These are phyloP conservation scores for Boletus pseudopeckii DNA, from an alignment of 768 basidiomycete genomes.

Conservation along the genomic window DNA sequence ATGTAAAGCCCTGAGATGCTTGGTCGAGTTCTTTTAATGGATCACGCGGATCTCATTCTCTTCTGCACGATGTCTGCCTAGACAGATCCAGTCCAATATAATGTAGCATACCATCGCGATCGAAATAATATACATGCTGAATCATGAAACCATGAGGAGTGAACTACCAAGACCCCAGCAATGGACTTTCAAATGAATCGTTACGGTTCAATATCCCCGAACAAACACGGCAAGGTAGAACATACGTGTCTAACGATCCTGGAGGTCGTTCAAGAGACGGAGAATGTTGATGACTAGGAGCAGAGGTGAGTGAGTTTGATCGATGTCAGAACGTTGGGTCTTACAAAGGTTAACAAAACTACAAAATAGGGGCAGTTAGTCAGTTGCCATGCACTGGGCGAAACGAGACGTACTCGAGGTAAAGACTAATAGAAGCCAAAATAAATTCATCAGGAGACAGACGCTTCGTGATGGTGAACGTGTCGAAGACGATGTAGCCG, in stretches of 20 bases:
- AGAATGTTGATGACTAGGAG: slow-evolving; percentile 76
- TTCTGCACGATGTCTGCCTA: too few species aligned
- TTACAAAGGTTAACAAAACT: slow-evolving; percentile 87
- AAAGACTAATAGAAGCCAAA: slow-evolving; percentile 86
- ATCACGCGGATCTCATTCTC: background rate
- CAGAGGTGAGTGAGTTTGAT: background rate
- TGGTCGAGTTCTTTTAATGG: background rate
- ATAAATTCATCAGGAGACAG: slow-evolving; percentile 93
- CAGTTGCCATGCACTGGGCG: background rate
- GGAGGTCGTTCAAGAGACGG: slow-evolving; percentile 64
- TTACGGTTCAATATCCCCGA: background rate
- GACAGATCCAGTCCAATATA: slow-evolving; percentile 5
- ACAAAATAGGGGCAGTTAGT: slow-evolving; percentile 16
- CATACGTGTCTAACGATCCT: slow-evolving; percentile 36
- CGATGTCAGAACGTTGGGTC: slow-evolving; percentile 20
- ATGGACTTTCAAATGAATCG: background rate
- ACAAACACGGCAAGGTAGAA: background rate
- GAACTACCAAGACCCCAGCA: background rate
- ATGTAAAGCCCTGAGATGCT: too few species aligned
- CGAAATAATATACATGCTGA: slow-evolving; percentile 22
- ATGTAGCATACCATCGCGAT: background rate
- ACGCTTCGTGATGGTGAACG: slow-evolving; percentile 83
- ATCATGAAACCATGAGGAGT: slow-evolving; percentile 7
- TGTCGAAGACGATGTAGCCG: slow-evolving; percentile 89
- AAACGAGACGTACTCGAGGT: slow-evolving; percentile 71